Base-by-base conservation (phyloP, 345 rosid species). In the Ceriops zippeliana region DNA sequence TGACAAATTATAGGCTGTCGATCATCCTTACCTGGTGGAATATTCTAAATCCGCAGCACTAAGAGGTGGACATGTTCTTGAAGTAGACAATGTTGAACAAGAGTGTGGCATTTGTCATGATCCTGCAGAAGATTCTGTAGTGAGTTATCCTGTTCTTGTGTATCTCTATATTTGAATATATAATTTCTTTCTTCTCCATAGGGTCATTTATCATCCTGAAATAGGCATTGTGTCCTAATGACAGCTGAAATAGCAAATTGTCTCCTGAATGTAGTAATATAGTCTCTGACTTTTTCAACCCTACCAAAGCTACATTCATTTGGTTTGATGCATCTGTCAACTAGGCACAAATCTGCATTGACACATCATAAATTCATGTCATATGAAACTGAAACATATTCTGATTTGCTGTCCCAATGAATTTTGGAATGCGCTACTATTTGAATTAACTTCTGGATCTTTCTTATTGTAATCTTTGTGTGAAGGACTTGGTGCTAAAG, bases 21-120 rank as follows among this genome's bases (percentile, higher is more conserved):
- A 89, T 83, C 99, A 95, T 81, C 98, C 96, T 63, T 93, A 91
- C 82, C 97, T 93, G 69, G 98, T 93, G 63, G 92, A 78, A 67
- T 85, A 86, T 81, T 93, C 98, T 30, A 75, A 32, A 74, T 60
- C 88, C 73, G 83, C 84, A 58, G 75, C 81, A 17, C 68, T 53
- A 62, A 81, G 66, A 68, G 76, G 69, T 19, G 90, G 72, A 67
- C 78, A 63, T 66, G 31, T 46, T 62, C 65, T 32, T 60, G 80
- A 76, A 63, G 32, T 63, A 66, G 84, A 75, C 56, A 69, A 72
- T 66, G 78, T 42, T 67, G 88, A 85, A 78, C 82, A 86, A 81
- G 80, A 63, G 26, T 93, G 98, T 67, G 95, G 88, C 35, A 67
- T 93, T 68, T 93, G 98, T 82, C 86, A 86, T 74, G 93, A 95